phyloP scores from a whole-genome alignment of 345 rosid genomes.

The Eucalyptus shirleyi region DNA sequence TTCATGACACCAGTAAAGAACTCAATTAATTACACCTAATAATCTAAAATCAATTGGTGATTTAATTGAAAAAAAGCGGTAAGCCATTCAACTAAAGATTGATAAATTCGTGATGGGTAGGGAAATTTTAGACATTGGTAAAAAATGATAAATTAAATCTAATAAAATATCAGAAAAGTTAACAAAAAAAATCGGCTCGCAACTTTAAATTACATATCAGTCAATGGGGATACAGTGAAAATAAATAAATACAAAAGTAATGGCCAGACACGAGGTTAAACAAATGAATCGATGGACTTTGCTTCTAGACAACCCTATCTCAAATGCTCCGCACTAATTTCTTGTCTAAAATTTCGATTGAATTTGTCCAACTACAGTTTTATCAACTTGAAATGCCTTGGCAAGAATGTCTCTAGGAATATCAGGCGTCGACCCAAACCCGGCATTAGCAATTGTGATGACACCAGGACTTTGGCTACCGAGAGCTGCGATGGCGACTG shows the following conservation, averaged over 20 bases:
- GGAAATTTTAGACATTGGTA: background rate
- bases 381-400: background rate
- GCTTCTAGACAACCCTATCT: background rate
- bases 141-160: background rate
- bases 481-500: background rate
- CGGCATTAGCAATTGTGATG: background rate
- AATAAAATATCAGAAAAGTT: background rate
- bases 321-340: background rate
- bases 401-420: background rate
- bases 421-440: background rate
- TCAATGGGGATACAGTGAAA: background rate
- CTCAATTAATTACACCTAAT: no score
- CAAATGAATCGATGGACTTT: background rate
- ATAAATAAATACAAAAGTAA: background rate
- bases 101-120: no score
- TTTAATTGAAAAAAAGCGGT: no score
- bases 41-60: no score
- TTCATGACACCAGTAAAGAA: no score
- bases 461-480: background rate
- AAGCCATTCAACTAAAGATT: no score
- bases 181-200: background rate
- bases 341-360: background rate
- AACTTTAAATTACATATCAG: background rate
- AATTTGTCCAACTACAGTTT: background rate
- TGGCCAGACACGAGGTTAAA: background rate